Conservation (phyloP, 805 yeast species). For the Wickerhamomyces xylosicus region DNA sequence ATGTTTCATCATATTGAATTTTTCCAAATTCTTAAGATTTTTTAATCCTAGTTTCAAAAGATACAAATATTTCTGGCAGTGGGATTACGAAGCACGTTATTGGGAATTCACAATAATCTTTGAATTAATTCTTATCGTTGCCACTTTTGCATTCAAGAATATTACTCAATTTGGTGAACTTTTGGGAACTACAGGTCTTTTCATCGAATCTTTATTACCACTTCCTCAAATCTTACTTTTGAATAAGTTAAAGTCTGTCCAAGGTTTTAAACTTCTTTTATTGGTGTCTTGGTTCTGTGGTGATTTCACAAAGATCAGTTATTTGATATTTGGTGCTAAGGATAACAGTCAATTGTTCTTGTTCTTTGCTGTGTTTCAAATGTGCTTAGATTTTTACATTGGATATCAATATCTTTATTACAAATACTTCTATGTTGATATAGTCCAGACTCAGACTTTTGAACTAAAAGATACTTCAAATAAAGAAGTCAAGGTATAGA, state of each 20-base stretch:
- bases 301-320: constrained; percentile 68
- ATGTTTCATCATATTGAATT: constrained; percentile 10
- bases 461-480: no score
- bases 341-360: constrained; percentile 57
- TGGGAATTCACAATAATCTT: constrained; percentile 48
- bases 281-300: constrained; percentile 85
- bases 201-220: constrained; percentile 66
- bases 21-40: constrained; percentile 37
- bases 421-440: constrained; percentile 27
- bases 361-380: constrained; percentile 68
- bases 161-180: constrained; percentile 32
- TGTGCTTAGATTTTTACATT: constrained; percentile 61
- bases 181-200: constrained; percentile 54
- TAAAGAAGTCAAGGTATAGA: constrained; percentile 5
- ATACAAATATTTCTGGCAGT: constrained; percentile 75
- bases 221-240: constrained; percentile 70
- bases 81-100: constrained; percentile 50
- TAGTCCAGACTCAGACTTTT: no score
- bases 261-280: constrained; percentile 70
- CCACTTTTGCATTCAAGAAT: constrained; percentile 30
- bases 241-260: constrained; percentile 53
- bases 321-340: constrained; percentile 66
- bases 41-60: constrained; percentile 65
- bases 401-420: constrained; percentile 66
- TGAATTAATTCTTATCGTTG: constrained; percentile 6